phyloP scores from a whole-genome alignment of 352 stramenopile species.

The Phytopythium aichiense region DNA sequence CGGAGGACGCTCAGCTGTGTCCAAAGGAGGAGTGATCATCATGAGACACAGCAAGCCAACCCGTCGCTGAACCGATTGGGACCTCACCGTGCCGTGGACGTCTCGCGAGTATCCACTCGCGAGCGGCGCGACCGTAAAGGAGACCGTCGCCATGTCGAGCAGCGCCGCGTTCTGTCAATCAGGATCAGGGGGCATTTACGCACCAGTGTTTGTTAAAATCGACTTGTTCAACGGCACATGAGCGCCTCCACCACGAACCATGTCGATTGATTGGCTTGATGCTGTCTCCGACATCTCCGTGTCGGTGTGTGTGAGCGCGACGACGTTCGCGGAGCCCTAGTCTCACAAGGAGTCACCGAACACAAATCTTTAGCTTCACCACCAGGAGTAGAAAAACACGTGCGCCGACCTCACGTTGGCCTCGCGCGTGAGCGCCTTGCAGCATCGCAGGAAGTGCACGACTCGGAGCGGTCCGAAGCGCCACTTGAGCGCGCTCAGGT shows the following conservation, averaged over 20 bases:
- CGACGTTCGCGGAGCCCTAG: slow-evolving; percentile 39
- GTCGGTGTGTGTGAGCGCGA: slow-evolving; percentile 56
- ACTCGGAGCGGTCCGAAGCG: slow-evolving; percentile 34
- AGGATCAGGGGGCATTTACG: not conserved
- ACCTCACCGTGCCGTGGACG: slow-evolving; percentile 61
- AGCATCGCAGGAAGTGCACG: slow-evolving; percentile 59
- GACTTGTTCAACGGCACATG: not conserved
- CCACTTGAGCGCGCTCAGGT: slow-evolving; percentile 60
- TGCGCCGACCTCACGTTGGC: slow-evolving; percentile 25
- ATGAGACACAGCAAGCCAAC: not conserved
- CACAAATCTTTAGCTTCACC: not conserved
- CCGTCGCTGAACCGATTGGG: not conserved
- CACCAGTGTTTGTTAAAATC: not conserved
- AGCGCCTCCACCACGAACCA: not conserved
- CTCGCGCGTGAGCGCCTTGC: slow-evolving; percentile 48
- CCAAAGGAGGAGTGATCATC: not conserved
- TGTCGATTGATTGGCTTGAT: slow-evolving; percentile 5
- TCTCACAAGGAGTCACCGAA: not conserved
- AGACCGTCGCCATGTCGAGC: slow-evolving; percentile 51
- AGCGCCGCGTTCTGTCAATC: slow-evolving; percentile 34
- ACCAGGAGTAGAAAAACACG: not conserved
- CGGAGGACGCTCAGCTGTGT: slow-evolving; percentile 38
- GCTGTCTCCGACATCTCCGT: slow-evolving; percentile 20
- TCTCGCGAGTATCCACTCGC: slow-evolving; percentile 72
- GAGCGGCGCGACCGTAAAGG: slow-evolving; percentile 46